Evolutionary conservation across 2,329 filamentous ascomycete species (phyloP).

Genomic region (Lomentospora prolificans): DNA sequence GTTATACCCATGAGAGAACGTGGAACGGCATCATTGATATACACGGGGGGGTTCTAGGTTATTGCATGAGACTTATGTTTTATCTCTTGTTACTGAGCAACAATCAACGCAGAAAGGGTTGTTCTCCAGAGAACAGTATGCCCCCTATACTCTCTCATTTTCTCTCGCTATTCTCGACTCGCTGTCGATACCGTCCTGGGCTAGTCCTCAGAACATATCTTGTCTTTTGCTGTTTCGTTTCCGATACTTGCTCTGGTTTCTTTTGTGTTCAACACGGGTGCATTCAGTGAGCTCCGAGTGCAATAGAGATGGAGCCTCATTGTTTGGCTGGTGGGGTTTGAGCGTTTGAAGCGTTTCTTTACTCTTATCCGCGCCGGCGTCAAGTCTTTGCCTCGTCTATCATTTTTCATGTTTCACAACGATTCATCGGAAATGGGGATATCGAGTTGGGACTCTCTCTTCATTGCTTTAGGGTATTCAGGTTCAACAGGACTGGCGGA

Average conservation of each 20-base stretch:
- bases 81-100: neutral
- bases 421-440: neutral
- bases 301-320: neutral
- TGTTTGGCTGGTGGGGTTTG: neutral
- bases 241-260: no score
- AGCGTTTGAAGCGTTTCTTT: neutral
- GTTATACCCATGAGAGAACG: slow-evolving; percentile 2
- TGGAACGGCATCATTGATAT: neutral
- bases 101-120: neutral
- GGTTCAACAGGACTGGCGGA: neutral
- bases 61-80: neutral
- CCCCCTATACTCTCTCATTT: neutral
- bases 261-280: neutral
- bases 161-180: neutral
- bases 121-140: neutral
- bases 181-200: neutral
- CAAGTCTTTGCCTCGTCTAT: neutral
- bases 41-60: neutral
- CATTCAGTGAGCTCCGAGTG: neutral
- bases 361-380: neutral
- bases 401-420: neutral
- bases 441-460: neutral
- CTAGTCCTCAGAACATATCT: no score
- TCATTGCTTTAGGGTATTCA: neutral
- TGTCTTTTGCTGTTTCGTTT: neutral